Evolutionary conservation across 75 land plant species (phyloP).

Genomic region (Cupressus sempervirens): DNA sequence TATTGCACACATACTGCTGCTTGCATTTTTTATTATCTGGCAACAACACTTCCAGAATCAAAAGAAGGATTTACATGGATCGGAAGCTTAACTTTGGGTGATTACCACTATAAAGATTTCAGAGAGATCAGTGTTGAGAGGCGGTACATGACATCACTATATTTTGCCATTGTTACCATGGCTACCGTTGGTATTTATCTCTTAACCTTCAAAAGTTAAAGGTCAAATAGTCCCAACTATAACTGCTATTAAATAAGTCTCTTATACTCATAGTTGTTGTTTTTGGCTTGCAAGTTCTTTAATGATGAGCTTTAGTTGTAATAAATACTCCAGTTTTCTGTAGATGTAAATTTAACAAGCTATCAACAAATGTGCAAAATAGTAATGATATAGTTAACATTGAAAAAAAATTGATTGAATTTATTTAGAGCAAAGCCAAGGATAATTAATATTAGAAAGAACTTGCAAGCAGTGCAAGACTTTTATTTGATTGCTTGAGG

Average conservation of each 20-base stretch:
- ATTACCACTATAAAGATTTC: constrained; percentile 48
- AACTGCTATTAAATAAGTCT: not conserved
- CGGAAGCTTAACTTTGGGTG: constrained; percentile 67
- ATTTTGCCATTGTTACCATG: constrained; percentile 80
- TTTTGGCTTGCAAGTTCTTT: not conserved
- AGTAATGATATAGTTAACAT: not conserved
- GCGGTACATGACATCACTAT: constrained; percentile 69
- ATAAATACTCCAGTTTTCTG: not conserved
- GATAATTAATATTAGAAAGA: not conserved
- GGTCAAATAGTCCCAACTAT: not conserved
- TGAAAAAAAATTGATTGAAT: not conserved
- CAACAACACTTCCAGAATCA: constrained; percentile 62
- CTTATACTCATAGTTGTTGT: not conserved
- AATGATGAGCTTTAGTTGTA: too few species aligned
- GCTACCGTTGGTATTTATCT: constrained; percentile 69
- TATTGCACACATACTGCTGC: constrained; percentile 97
- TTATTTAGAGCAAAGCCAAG: not conserved
- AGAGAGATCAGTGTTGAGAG: constrained; percentile 50
- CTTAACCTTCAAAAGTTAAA: not conserved
- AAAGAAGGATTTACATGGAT: constrained; percentile 75
- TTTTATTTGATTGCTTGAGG: not conserved
- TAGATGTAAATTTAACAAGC: not conserved
- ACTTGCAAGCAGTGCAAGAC: not conserved
- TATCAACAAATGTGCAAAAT: not conserved
- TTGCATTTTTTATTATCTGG: constrained; percentile 84